Base-by-base conservation (phyloP, 371 early-diverging fungal species). In the Mortierella sp. region DNA sequence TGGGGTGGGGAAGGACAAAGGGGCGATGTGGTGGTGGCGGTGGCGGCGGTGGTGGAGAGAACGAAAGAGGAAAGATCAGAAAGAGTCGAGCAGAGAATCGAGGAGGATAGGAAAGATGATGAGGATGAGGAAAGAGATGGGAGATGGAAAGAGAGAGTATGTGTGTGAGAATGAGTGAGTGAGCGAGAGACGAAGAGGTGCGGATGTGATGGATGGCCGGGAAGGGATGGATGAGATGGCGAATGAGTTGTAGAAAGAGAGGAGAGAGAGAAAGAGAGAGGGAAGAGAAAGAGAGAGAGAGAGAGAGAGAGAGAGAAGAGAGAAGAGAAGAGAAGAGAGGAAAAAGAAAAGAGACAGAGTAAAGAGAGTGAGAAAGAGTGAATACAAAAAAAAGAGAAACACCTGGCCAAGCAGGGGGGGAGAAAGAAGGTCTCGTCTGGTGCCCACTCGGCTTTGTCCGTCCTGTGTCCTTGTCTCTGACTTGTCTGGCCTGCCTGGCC, bases 151-250 rank as follows among this genome's bases (percentile, higher is more conserved):
- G 60, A 59, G 52, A 28, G 58, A 48, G 45, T 7, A 51, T 19
- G 37, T 25, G 21, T n/a, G 37, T 37, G 21, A 46, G 43, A 48
- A 46, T 61, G 60, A 60, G 46, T 57, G 62, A 45, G 60, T n/a
- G 25, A 43, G 21, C 43, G 59, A 46, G 9, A 48, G 30, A 55
- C 15, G 48, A 21, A 2, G 62, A 21, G 57, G 44, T 46, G 4
- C 18, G 28, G 12, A 57, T 45, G 44, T 46, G 21, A 23, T 7
- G 63, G 50, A 28, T 23, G 18, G 30, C 6, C 19, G 55, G 11
- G 53, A 15, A 21, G 23, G n/a, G 37, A 50, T 25, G 60, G 30
- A 15, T 26, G 26, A 50, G 50, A 50, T n/a, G 60, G 28, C 44
- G 59, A n/a, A n/a, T n/a, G n/a, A n/a, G n/a, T n/a, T n/a, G n/a